Conservation (phyloP, 2,329 filamentous ascomycete species). For the Colletotrichum spaethianum region DNA sequence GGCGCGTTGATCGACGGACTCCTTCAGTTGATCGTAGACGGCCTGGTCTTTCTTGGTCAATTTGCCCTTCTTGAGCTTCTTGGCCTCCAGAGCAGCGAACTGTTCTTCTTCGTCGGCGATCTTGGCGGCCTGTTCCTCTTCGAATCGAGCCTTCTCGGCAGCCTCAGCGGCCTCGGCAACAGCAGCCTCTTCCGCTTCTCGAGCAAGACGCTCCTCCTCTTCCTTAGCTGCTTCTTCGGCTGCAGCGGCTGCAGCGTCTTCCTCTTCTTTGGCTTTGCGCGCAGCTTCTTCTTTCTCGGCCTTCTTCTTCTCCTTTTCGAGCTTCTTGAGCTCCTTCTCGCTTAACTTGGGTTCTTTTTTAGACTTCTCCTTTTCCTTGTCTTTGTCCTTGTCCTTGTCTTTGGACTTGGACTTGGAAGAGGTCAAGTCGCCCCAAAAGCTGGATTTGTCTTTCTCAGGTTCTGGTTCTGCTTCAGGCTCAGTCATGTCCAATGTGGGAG, state of each 20-base stretch:
- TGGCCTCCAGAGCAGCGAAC: conserved; percentile 58
- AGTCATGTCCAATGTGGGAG: conserved; percentile 62
- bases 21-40: conserved; percentile 56
- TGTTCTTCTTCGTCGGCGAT: conserved; percentile 54
- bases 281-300: conserved; percentile 58
- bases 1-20: conserved; percentile 52
- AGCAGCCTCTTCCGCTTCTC: conserved; percentile 50
- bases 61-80: conserved; percentile 65
- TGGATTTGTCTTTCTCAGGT: conserved; percentile 45
- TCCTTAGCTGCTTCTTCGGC: conserved; percentile 45
- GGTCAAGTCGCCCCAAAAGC: conserved; percentile 53
- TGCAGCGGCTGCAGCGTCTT: conserved; percentile 48
- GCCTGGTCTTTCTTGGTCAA: conserved; percentile 62
- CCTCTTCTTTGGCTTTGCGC: conserved; percentile 57
- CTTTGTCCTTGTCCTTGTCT: conserved; percentile 43
- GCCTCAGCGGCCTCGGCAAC: conserved; percentile 47
- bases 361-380: conserved; percentile 59
- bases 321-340: conserved; percentile 66
- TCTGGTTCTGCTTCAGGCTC: conserved; percentile 57
- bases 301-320: conserved; percentile 64
- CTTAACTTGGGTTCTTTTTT: conserved; percentile 61
- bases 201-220: conserved; percentile 50
- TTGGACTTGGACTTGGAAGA: conserved; percentile 58
- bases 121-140: conserved; percentile 46
- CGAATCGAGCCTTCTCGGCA: conserved; percentile 46